Percentiles rank a stretch among this genome's conserved stretches.
These are phyloP conservation scores for Pseudocercospora pini-densiflorae DNA, from an alignment of 2,329 filamentous ascomycete genomes.

Conservation along the genomic window DNA sequence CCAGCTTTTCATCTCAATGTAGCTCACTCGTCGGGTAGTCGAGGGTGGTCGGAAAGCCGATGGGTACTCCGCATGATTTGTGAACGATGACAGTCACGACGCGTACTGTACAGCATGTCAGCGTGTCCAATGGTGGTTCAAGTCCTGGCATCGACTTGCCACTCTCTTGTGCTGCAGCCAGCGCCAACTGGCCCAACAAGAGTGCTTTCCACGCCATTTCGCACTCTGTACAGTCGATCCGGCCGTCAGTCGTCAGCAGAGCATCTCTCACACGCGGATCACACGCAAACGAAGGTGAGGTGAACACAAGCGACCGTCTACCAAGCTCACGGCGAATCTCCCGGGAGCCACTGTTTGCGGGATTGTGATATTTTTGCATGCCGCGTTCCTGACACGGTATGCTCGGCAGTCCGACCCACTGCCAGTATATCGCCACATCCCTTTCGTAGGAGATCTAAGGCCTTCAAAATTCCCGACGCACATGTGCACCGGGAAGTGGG, in stretches of 20 bases:
- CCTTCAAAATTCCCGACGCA: too few relatives aligned
- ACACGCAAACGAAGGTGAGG: not conserved
- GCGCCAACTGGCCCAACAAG: constrained; percentile 14
- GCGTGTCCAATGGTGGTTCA: not conserved
- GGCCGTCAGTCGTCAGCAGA: not conserved
- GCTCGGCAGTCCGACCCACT: not conserved
- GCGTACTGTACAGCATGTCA: constrained; percentile 15
- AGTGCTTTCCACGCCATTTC: constrained; percentile 17
- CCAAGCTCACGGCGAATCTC: not conserved
- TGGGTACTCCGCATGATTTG: constrained; percentile 15
- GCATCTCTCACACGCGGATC: not conserved
- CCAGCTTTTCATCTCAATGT: not conserved
- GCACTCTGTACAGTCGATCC: not conserved
- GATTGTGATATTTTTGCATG: not conserved
- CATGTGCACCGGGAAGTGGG: not conserved
- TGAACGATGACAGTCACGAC: constrained; percentile 25
- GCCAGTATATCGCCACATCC: not conserved
- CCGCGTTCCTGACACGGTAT: not conserved
- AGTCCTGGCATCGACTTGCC: not conserved
- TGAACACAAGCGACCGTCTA: not conserved
- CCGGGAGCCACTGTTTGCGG: constrained; percentile 1
- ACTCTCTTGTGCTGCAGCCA: constrained; percentile 12
- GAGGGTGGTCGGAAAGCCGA: constrained; percentile 22
- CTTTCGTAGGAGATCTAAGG: not conserved
- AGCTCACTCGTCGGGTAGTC: constrained; percentile 9